Evolutionary conservation across 345 rosid species (phyloP).

Genomic region (Linum trigynum): DNA sequence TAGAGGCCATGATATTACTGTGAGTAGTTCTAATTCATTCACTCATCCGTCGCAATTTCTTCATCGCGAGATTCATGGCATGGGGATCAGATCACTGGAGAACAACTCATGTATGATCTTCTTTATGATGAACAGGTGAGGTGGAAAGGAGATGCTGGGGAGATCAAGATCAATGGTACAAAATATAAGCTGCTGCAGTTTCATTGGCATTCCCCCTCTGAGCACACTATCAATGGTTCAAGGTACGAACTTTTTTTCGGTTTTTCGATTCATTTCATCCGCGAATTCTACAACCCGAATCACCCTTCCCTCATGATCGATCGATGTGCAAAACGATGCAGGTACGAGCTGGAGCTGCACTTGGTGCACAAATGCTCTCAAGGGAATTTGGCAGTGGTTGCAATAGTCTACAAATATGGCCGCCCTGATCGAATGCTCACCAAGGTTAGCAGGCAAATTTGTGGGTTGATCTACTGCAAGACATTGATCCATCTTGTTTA

Average conservation of each 20-base stretch:
- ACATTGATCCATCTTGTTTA: too few species aligned
- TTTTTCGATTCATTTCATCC: too few species aligned
- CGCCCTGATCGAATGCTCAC: constrained; percentile 45
- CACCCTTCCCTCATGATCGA: too few species aligned
- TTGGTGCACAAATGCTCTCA: constrained; percentile 36
- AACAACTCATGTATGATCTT: neutral
- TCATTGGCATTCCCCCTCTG: constrained; percentile 15
- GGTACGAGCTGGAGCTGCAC: constrained; percentile 55
- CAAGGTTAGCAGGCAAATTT: constrained; percentile 22
- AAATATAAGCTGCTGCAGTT: neutral
- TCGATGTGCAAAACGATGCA: constrained; percentile 2
- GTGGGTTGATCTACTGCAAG: too few species aligned
- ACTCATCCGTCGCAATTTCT: neutral
- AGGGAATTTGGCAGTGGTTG: constrained; percentile 38
- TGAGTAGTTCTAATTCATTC: neutral
- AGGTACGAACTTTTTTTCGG: neutral
- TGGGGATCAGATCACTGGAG: neutral
- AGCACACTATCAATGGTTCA: constrained; percentile 2
- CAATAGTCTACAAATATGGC: constrained; percentile 48
- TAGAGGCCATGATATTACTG: constrained; percentile 5
- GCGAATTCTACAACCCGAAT: too few species aligned
- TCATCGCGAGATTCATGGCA: neutral
- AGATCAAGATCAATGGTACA: constrained; percentile 1
- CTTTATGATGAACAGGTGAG: neutral
- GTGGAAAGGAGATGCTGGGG: constrained; percentile 13